phyloP scores from a whole-genome alignment of 163 green algal species.

The Smithsoniella earleae region DNA sequence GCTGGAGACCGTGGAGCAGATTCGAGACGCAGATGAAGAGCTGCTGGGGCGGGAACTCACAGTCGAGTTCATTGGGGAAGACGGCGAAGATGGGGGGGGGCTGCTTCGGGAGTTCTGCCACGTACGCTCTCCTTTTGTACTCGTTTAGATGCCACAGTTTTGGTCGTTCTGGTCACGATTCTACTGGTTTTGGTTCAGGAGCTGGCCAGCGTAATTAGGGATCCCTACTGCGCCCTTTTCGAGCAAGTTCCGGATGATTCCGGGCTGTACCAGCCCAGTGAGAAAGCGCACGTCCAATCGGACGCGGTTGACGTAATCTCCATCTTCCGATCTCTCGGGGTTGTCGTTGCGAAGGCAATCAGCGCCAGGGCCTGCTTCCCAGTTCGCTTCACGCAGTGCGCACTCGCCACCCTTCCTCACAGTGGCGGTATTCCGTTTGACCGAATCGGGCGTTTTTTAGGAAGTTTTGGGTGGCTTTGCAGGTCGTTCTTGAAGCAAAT shows the following conservation, averaged over 20 bases:
- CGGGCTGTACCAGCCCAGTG: constrained; percentile 24
- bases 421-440: too few species aligned
- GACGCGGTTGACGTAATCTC: constrained; percentile 6
- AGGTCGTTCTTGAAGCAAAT: constrained; percentile 99
- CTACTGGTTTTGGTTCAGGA: too few species aligned
- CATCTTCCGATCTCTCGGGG: constrained; percentile 11
- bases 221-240: not conserved
- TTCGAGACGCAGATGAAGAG: not conserved
- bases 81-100: constrained; percentile 18
- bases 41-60: constrained; percentile 7
- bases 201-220: not conserved
- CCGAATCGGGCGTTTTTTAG: too few species aligned
- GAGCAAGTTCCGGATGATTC: constrained; percentile 26
- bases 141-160: not conserved
- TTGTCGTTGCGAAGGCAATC: constrained; percentile 14
- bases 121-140: not conserved
- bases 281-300: constrained; percentile 21
- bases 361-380: constrained; percentile 9
- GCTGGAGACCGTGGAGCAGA: constrained; percentile 24
- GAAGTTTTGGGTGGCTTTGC: too few species aligned
- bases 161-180: too few species aligned
- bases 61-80: constrained; percentile 11
- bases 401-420: not conserved
- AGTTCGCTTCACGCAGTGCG: constrained; percentile 24
- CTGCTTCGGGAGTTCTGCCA: not conserved